Percentiles rank a stretch among this genome's conserved stretches.
phyloP scores from a whole-genome alignment of 2,329 filamentous ascomycete genomes.

The Remersonia thermophila region DNA sequence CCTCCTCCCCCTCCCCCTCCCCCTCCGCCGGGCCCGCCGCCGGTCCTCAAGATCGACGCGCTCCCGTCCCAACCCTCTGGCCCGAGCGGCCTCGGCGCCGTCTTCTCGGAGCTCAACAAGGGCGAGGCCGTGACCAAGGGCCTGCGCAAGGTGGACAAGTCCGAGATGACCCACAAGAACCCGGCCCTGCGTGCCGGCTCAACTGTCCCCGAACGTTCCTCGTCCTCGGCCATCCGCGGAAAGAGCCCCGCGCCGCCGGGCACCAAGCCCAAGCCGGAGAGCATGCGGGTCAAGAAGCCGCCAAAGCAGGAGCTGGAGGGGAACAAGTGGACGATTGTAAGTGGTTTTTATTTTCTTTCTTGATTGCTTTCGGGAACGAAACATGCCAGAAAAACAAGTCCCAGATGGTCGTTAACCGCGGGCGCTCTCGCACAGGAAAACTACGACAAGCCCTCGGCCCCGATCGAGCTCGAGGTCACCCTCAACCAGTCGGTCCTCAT shows the following conservation, averaged over 20 bases:
- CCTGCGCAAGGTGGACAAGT: conserved; percentile 85
- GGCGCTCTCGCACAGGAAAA: conserved; percentile 64
- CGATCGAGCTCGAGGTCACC: conserved; percentile 69
- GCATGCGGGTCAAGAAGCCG: conserved; percentile 73
- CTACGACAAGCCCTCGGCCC: conserved; percentile 61
- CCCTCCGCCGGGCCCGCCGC: conserved; percentile 58
- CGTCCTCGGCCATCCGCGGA: conserved; percentile 37
- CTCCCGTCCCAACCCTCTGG: conserved; percentile 32
- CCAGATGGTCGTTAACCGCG: too few species aligned
- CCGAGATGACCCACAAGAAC: conserved; percentile 98
- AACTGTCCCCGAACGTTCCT: conserved; percentile 49
- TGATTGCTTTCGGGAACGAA: neutral
- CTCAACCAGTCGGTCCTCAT: conserved; percentile 86
- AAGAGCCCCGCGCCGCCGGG: conserved; percentile 83
- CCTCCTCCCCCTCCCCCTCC: conserved; percentile 55
- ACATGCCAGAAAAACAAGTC: too few species aligned
- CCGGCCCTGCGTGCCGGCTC: conserved; percentile 67
- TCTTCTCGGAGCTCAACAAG: conserved; percentile 85
- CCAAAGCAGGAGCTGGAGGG: conserved; percentile 67
- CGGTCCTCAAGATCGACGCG: conserved; percentile 48
- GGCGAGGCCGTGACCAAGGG: conserved; percentile 79
- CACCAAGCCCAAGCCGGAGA: conserved; percentile 78
- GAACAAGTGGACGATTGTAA: conserved; percentile 84
- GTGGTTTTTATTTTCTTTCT: conserved; percentile 19
- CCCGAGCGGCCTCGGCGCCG: conserved; percentile 61